Conservation (phyloP, 148 eudicot genomes). For the Pouteria glomerata region DNA sequence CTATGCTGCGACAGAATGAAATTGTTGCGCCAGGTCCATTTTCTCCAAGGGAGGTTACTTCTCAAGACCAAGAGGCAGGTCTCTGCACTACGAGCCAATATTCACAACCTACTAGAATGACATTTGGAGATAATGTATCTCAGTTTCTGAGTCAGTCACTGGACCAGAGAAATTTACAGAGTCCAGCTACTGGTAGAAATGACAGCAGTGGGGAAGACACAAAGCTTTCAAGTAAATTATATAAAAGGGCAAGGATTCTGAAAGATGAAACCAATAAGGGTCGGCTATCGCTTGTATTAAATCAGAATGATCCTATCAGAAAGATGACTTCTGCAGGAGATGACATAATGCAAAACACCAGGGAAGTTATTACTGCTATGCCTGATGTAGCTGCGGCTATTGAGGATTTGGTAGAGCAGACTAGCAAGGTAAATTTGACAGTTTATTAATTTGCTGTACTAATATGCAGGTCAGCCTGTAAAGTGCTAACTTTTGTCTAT, state of each 20-base stretch:
- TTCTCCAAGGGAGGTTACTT: slow-evolving; percentile 61
- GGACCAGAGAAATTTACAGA: slow-evolving; percentile 31
- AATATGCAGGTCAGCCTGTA: background rate
- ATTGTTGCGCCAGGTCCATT: slow-evolving; percentile 48
- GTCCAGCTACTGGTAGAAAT: slow-evolving; percentile 18
- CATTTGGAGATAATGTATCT: slow-evolving; percentile 37
- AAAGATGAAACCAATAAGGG: slow-evolving; percentile 17
- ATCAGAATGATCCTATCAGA: slow-evolving; percentile 14
- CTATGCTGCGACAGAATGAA: slow-evolving; percentile 45
- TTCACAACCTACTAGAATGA: slow-evolving; percentile 62
- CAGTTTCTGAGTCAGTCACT: slow-evolving; percentile 49
- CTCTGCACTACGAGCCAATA: slow-evolving; percentile 70
- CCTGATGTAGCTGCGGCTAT: slow-evolving; percentile 93
- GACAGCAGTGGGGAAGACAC: slow-evolving; percentile 23
- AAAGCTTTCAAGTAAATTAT: slow-evolving; percentile 11
- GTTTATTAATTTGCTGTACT: slow-evolving; percentile 3
- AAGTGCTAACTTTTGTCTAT: slow-evolving; percentile 6
- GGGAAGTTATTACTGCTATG: slow-evolving; percentile 32
- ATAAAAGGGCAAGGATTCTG: slow-evolving; percentile 46
- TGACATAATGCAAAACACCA: slow-evolving; percentile 16
- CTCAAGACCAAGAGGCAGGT: slow-evolving; percentile 60
- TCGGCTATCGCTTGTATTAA: slow-evolving; percentile 14
- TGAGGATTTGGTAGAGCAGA: slow-evolving; percentile 86
- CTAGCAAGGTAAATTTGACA: slow-evolving; percentile 62
- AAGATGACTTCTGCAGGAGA: slow-evolving; percentile 20